Evolutionary conservation across 345 rosid genomes (phyloP).

Genomic region (Eucalyptus cloeziana): DNA sequence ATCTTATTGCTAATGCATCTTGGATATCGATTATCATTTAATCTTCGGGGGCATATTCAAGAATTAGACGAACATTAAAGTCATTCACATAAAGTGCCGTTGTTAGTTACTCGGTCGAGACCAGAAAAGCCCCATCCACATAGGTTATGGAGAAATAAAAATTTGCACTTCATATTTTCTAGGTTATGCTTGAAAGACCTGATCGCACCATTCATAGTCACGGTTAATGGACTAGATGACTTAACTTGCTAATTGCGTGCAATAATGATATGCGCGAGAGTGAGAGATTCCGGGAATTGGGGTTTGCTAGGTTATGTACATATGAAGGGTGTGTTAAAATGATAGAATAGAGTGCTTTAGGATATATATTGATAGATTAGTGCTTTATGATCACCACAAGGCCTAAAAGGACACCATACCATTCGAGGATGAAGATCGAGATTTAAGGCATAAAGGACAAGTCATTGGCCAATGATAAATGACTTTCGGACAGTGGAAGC

Average conservation of each 20-base stretch:
- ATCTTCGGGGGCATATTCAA: no score
- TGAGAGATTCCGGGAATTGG: background rate
- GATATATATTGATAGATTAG: background rate
- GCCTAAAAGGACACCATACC: background rate
- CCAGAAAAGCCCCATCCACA: background rate
- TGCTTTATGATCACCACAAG: background rate
- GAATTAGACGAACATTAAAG: background rate
- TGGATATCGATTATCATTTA: background rate
- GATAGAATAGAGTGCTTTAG: background rate
- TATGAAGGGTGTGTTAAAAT: no score
- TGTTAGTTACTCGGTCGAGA: background rate
- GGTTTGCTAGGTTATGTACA: background rate
- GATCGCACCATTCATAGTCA: background rate
- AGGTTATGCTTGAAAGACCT: background rate
- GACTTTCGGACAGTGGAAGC: no score
- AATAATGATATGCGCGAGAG: background rate
- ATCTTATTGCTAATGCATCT: background rate
- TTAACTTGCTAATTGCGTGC: background rate
- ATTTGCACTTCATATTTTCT: background rate
- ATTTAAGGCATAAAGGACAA: rapidly evolving
- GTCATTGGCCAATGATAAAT: no score
- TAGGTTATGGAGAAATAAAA: background rate
- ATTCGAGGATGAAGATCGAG: background rate
- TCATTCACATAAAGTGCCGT: rapidly evolving
- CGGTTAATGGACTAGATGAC: background rate